A percentile compares a stretch with the other conserved stretches of the same genome.
These are phyloP conservation scores for Amauroascus verrucosus DNA, from an alignment of 2,329 filamentous ascomycete genomes.

Conservation along the genomic window DNA sequence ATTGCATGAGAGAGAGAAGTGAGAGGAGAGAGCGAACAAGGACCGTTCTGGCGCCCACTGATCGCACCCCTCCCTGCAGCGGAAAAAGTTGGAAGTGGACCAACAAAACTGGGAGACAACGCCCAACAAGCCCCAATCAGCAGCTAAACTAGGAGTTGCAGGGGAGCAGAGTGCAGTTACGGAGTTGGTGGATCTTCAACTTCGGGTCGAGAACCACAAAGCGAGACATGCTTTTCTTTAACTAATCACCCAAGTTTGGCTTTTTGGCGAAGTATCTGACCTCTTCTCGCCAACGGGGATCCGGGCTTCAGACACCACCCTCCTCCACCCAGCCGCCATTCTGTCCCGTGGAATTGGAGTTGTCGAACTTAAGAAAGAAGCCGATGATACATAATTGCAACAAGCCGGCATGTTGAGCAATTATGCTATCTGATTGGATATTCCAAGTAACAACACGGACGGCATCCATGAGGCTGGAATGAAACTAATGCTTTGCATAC, in stretches of 20 bases:
- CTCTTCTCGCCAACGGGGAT: not conserved
- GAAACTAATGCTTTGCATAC: too few species aligned
- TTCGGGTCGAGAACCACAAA: not conserved
- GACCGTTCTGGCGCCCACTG: too few species aligned
- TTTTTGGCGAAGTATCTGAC: not conserved
- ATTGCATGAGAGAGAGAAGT: too few species aligned
- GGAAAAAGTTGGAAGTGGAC: slow-evolving; percentile 8
- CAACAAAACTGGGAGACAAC: slow-evolving; percentile 2
- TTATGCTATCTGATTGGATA: not conserved
- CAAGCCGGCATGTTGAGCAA: slow-evolving; percentile 2
- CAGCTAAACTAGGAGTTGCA: not conserved
- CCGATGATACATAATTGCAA: not conserved
- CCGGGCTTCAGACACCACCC: not conserved
- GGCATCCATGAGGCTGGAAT: too few species aligned
- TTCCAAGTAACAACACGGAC: not conserved
- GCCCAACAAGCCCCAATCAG: not conserved
- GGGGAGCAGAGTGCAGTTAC: not conserved
- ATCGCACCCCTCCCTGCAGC: not conserved
- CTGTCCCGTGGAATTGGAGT: not conserved
- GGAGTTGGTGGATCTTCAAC: not conserved
- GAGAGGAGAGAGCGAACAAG: too few species aligned
- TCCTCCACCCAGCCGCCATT: not conserved
- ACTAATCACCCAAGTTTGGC: too few species aligned
- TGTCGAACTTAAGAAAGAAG: not conserved
- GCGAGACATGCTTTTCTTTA: slow-evolving; percentile 3